A percentile compares a stretch with the other conserved stretches of the same genome.
Conservation (phyloP, 805 yeast species). For the Brettanomyces bruxellensis region DNA sequence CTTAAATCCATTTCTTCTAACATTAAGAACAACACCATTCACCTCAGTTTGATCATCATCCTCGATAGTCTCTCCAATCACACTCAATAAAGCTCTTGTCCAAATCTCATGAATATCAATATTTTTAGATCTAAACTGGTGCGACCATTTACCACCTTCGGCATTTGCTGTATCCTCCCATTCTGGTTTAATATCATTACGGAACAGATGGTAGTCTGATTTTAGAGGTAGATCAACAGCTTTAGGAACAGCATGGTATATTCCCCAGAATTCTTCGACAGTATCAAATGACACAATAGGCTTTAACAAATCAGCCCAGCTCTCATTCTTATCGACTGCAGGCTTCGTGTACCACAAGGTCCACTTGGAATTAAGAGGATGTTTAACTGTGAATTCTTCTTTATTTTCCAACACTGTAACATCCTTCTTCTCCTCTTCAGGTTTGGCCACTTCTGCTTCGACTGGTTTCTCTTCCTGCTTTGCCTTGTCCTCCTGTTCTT, state of each 20-base stretch:
- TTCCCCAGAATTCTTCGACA: constrained; percentile 99
- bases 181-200: constrained; percentile 91
- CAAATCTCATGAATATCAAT: constrained; percentile 78
- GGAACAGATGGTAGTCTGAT: constrained; percentile 92
- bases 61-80: constrained; percentile 92
- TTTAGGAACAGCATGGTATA: constrained; percentile 85
- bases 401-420: constrained; percentile 49
- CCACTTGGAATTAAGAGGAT: constrained; percentile 88
- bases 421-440: constrained; percentile 20
- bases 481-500: constrained; percentile 8
- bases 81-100: constrained; percentile 81
- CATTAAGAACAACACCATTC: constrained; percentile 87
- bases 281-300: constrained; percentile 86
- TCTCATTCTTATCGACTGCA: constrained; percentile 63
- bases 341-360: constrained; percentile 98
- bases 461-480: constrained; percentile 20
- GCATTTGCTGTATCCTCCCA: constrained; percentile 92
- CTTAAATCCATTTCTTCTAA: constrained; percentile 74
- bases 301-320: constrained; percentile 88
- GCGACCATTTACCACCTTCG: constrained; percentile 93
- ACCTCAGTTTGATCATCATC: constrained; percentile 74
- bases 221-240: constrained; percentile 85
- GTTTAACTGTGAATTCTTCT: constrained; percentile 66
- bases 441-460: constrained; percentile 16
- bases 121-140: constrained; percentile 54